A percentile compares a stretch with the other conserved stretches of the same genome.
Conservation (phyloP, 2,329 filamentous ascomycete species). For the Davidsoniella eucalypti region DNA sequence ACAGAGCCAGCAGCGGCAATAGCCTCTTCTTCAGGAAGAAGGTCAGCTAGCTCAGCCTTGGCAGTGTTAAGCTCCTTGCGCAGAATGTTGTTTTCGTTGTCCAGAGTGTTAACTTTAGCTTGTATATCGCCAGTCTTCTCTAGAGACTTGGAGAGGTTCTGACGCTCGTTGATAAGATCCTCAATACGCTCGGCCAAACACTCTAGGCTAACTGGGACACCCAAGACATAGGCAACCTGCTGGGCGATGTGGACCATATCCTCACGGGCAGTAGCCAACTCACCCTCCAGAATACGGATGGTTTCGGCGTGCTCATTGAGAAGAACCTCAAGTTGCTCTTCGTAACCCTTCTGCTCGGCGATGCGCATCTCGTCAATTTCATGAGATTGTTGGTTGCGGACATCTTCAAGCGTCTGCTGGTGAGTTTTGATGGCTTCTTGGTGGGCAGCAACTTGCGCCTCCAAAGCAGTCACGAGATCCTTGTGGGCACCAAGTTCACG, state of each 20-base stretch:
- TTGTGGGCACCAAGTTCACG: constrained; percentile 34
- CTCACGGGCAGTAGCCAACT: constrained; percentile 48
- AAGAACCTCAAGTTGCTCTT: constrained; percentile 40
- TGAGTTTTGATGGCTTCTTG: constrained; percentile 39
- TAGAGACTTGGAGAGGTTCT: constrained; percentile 21
- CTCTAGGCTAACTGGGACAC: constrained; percentile 49
- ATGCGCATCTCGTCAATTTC: constrained; percentile 33
- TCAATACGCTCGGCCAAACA: constrained; percentile 47
- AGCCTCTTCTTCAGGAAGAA: constrained; percentile 35
- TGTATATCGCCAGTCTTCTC: constrained; percentile 30
- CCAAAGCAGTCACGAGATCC: constrained; percentile 33
- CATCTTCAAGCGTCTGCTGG: constrained; percentile 32
- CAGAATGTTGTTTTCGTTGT: constrained; percentile 39
- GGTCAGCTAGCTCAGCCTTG: constrained; percentile 34
- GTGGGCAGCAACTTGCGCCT: constrained; percentile 43
- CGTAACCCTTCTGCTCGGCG: constrained; percentile 36
- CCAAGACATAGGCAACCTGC: constrained; percentile 42
- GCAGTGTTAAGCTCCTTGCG: constrained; percentile 46
- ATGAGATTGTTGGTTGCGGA: constrained; percentile 33
- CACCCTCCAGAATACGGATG: constrained; percentile 38
- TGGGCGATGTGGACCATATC: constrained; percentile 48
- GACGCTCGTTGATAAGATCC: constrained; percentile 37
- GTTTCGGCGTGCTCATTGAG: constrained; percentile 43
- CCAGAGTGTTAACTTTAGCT: constrained; percentile 36
- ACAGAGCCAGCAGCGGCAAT: constrained; percentile 27